Conservation (phyloP, 768 basidiomycete species). For the Tephrocybe sp. region DNA sequence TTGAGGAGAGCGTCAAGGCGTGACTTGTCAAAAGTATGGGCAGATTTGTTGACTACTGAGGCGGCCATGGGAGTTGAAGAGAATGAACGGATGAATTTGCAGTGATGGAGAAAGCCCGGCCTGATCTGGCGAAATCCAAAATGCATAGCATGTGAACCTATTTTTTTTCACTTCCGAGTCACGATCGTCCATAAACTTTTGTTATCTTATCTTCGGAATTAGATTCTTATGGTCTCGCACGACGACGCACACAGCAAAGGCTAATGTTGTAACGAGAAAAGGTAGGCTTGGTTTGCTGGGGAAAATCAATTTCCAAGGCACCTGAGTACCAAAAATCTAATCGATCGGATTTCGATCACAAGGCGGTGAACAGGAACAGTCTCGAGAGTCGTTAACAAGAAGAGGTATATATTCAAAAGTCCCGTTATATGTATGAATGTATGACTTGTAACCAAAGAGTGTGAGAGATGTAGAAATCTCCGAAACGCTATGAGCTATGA, state of each 20-base stretch:
- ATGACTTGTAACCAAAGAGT: neutral
- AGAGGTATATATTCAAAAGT: too few species aligned
- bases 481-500: neutral
- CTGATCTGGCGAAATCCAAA: constrained; percentile 19
- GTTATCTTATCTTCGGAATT: constrained; percentile 6
- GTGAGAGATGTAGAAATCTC: neutral
- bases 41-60: constrained; percentile 67
- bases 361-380: too few species aligned
- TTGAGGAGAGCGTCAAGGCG: constrained; percentile 84
- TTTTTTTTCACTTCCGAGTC: constrained; percentile 13
- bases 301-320: too few species aligned
- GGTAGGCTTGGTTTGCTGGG: too few species aligned
- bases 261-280: too few species aligned
- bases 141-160: constrained; percentile 9
- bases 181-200: neutral
- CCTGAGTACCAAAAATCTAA: too few species aligned
- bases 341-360: too few species aligned
- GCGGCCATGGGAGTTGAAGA: constrained; percentile 18
- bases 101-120: constrained; percentile 13
- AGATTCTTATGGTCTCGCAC: neutral
- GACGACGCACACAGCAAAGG: too few species aligned
- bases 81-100: constrained; percentile 12
- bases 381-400: too few species aligned
- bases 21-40: constrained; percentile 83
- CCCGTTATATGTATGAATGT: too few species aligned